Conservation (phyloP, 192 early-diverging fungal genomes). For the Spizellomyces punctatus region DNA sequence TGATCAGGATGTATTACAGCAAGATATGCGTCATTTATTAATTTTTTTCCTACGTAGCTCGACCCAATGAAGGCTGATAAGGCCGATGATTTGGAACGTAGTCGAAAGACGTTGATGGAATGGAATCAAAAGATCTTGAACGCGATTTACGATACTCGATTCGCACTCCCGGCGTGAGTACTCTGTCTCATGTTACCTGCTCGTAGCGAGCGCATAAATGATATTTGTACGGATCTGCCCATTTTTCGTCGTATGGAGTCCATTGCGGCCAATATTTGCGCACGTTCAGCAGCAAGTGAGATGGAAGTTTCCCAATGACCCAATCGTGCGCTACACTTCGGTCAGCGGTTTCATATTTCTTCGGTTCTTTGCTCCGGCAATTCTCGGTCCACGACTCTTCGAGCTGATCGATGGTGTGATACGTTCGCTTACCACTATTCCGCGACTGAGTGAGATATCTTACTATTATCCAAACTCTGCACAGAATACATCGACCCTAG, state of each 20-base stretch:
- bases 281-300: constrained; percentile 21
- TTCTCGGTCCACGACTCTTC: constrained; percentile 40
- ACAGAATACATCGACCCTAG: constrained; percentile 37
- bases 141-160: constrained; percentile 27
- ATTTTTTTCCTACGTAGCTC: constrained; percentile 1
- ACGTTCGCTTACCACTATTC: not conserved
- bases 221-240: not conserved
- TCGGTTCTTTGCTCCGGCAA: constrained; percentile 55
- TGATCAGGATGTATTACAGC: not conserved
- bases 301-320: constrained; percentile 25
- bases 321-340: constrained; percentile 30
- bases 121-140: constrained; percentile 19
- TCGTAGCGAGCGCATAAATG: too few species aligned
- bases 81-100: constrained; percentile 16
- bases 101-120: constrained; percentile 1
- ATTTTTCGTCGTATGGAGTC: not conserved
- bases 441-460: not conserved
- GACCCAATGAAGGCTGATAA: constrained; percentile 28
- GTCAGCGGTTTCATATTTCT: constrained; percentile 56
- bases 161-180: constrained; percentile 26
- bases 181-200: too few species aligned
- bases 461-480: not conserved
- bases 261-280: constrained; percentile 21
- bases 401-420: constrained; percentile 26
- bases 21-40: not conserved